Base-by-base conservation (phyloP, 2,329 filamentous ascomycete species). In the Phoma herbarum region DNA sequence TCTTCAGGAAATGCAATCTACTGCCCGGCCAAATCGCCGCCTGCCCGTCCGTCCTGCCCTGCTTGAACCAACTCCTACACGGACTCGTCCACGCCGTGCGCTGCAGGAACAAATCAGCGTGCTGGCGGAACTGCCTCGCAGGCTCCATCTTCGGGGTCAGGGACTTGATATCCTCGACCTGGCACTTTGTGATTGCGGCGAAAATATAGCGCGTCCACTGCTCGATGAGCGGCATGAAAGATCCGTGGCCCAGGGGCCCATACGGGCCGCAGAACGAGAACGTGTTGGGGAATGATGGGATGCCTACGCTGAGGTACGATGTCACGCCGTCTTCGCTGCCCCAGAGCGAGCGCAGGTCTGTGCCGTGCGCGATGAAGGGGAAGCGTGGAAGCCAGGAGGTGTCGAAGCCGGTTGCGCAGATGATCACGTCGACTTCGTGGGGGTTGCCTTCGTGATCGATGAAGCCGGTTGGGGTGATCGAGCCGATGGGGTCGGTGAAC, bases 211-310 rank as follows among this genome's bases (percentile, higher is more conserved):
- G 55, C 18, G 67, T 67, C 67, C 63, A 68, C 39, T 66, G 61
- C 33, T 72, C 70, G 23, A 69, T 65, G 1, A 73, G 48, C 7
- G 69, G 67, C 52, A 72, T 65, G 42, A 71, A 66, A 3, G 61
- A 64, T 9, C 68, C 67, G 41, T 72, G 65, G 1, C 60, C 68
- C 0, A 70, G 49, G 2, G 65, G 64, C 0, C 68, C 68, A 46
- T 73, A 68, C 0, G 69, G 65, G 1, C 80, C 80, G 57, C 77
- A 78, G 65, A 78, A 79, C 20, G 69, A 74, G 55, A 80, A 80
- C 56, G 80, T 75, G 64, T 82, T 82, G 5, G 80, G 80, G 61
- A 79, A 80, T 0, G 62, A 67, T 2, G 78, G 78, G n/a, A 80
- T 73, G 16, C 64, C 77, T 31, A 81, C 71, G 61, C 65, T 69